These are phyloP conservation scores for Spergularia marina DNA, from an alignment of 148 eudicot genomes.

Conservation along the genomic window DNA sequence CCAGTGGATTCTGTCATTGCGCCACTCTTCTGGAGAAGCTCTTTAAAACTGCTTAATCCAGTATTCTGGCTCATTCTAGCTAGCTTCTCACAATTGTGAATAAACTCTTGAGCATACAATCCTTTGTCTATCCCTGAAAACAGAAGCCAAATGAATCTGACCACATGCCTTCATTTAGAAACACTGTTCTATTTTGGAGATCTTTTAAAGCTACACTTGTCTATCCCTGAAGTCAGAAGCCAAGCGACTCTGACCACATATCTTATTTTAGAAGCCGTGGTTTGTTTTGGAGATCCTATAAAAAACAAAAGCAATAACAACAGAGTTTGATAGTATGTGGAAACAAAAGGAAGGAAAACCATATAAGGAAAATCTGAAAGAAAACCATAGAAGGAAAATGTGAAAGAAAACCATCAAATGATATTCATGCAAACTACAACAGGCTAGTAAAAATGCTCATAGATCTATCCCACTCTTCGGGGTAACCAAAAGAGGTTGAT, in stretches of 20 bases:
- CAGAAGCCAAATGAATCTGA: conserved; percentile 5
- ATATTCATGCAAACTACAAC: neutral
- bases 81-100: conserved; percentile 50
- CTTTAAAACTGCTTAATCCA: conserved; percentile 36
- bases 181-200: neutral
- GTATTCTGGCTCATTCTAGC: conserved; percentile 31
- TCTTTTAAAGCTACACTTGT: neutral
- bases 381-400: neutral
- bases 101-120: conserved; percentile 60
- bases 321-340: neutral
- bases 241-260: neutral
- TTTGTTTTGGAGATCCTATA: neutral
- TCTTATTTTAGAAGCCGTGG: neutral
- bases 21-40: conserved; percentile 53
- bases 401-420: neutral
- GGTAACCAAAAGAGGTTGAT: neutral
- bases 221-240: neutral
- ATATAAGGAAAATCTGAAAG: too few species aligned
- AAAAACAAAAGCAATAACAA: neutral
- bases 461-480: neutral
- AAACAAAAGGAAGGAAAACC: conserved; percentile 2
- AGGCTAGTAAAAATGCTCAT: neutral
- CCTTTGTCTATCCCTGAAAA: conserved; percentile 57
- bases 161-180: neutral
- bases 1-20: conserved; percentile 55